phyloP scores from a whole-genome alignment of 495 filamentous ascomycete species.

The Neurospora sp. region DNA sequence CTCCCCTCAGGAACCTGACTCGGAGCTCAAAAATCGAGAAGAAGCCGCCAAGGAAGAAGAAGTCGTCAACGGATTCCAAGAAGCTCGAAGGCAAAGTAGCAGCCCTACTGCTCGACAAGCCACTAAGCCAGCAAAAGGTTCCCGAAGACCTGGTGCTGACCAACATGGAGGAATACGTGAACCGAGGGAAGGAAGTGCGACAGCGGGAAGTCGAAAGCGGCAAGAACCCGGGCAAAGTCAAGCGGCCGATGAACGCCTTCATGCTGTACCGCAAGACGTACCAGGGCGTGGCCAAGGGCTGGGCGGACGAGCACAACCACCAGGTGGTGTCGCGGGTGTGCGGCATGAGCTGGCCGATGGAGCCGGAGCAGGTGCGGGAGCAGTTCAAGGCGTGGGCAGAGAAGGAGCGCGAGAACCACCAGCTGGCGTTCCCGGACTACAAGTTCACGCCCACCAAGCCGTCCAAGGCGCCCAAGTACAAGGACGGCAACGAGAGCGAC shows the following conservation, averaged over 20 bases:
- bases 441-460: slow-evolving; percentile 88
- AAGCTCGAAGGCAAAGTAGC: slow-evolving; percentile 26
- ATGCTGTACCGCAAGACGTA: slow-evolving; percentile 96
- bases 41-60: slow-evolving; percentile 28
- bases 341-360: slow-evolving; percentile 77
- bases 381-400: slow-evolving; percentile 74
- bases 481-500: slow-evolving; percentile 29
- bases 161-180: slow-evolving; percentile 75
- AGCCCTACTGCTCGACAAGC: slow-evolving; percentile 47
- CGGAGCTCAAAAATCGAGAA: slow-evolving; percentile 25
- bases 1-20: slow-evolving; percentile 9
- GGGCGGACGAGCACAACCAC: slow-evolving; percentile 83
- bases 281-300: slow-evolving; percentile 73
- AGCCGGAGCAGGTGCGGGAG: slow-evolving; percentile 58
- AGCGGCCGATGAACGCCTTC: slow-evolving; percentile 95
- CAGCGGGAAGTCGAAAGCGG: slow-evolving; percentile 54
- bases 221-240: slow-evolving; percentile 66
- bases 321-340: slow-evolving; percentile 82
- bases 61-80: slow-evolving; percentile 8
- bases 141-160: slow-evolving; percentile 49
- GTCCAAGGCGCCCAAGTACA: slow-evolving; percentile 36
- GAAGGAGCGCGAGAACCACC: slow-evolving; percentile 78
- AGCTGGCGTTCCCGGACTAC: slow-evolving; percentile 79
- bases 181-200: slow-evolving; percentile 56
- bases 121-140: slow-evolving; percentile 57